Evolutionary conservation across 2,329 filamentous ascomycete species (phyloP).

Genomic region (Lachnellula cervina): DNA sequence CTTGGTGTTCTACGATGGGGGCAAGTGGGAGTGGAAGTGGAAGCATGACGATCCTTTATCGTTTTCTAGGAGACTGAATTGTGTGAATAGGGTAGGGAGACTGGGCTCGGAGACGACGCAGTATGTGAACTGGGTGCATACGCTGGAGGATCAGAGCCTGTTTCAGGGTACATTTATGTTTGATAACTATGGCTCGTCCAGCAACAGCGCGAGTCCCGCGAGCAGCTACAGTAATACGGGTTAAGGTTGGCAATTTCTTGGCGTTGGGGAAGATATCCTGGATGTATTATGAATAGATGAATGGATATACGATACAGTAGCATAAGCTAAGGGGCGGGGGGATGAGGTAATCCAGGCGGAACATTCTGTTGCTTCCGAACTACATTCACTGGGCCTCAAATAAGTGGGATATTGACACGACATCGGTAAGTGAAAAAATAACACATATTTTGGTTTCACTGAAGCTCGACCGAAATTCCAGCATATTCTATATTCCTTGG

Average conservation of each 20-base stretch:
- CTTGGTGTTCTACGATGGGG: slow-evolving; percentile 20
- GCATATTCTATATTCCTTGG: too few relatives aligned
- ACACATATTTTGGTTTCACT: too few relatives aligned
- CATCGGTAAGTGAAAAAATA: too few relatives aligned
- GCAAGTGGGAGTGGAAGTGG: slow-evolving; percentile 24
- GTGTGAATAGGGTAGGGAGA: not conserved
- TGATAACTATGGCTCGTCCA: not conserved
- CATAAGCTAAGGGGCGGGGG: too few relatives aligned
- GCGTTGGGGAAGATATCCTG: not conserved
- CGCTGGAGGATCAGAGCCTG: not conserved
- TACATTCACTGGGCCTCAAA: too few relatives aligned
- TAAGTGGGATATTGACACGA: too few relatives aligned
- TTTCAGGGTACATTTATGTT: not conserved
- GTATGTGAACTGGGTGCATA: not conserved
- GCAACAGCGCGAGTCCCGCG: not conserved
- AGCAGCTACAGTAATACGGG: not conserved
- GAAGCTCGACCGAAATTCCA: too few relatives aligned
- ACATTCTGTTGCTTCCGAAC: too few relatives aligned
- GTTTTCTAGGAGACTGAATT: not conserved
- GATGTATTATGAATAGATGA: not conserved
- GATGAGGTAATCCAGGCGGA: too few relatives aligned
- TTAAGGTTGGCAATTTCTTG: not conserved
- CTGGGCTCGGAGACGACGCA: not conserved
- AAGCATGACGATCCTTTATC: not conserved
- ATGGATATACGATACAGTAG: not conserved